Conservation (phyloP, 2,329 filamentous ascomycete genomes). For the Pezicula neosporulosa region DNA sequence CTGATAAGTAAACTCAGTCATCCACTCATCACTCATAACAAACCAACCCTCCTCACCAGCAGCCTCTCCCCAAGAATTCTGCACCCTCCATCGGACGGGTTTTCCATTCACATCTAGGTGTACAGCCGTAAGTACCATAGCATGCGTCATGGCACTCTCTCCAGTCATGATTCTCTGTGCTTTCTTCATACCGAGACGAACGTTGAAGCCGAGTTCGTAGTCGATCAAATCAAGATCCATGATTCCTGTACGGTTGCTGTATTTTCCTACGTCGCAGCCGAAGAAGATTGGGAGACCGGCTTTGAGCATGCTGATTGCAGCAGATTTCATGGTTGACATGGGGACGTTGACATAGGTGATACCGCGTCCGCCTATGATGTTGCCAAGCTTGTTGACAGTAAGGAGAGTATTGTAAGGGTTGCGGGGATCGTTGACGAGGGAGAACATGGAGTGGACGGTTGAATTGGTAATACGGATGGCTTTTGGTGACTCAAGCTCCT, state of each 20-base stretch:
- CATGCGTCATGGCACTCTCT: slow-evolving; percentile 84
- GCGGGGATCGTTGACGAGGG: slow-evolving; percentile 81
- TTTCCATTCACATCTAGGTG: slow-evolving; percentile 67
- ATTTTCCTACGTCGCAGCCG: slow-evolving; percentile 83
- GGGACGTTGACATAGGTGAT: slow-evolving; percentile 83
- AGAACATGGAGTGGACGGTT: slow-evolving; percentile 68
- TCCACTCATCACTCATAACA: slow-evolving; percentile 81
- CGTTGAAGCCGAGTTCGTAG: slow-evolving; percentile 81
- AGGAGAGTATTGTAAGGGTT: slow-evolving; percentile 70
- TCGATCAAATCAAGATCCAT: slow-evolving; percentile 78
- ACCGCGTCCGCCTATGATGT: slow-evolving; percentile 71
- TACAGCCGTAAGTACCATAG: slow-evolving; percentile 87
- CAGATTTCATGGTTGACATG: slow-evolving; percentile 67
- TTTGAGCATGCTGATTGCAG: slow-evolving; percentile 74
- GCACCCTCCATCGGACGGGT: slow-evolving; percentile 76
- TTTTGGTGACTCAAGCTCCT: slow-evolving; percentile 59
- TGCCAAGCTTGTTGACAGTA: slow-evolving; percentile 76
- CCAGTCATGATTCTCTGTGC: slow-evolving; percentile 69
- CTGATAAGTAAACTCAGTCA: slow-evolving; percentile 82
- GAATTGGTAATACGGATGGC: slow-evolving; percentile 54
- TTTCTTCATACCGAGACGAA: slow-evolving; percentile 71
- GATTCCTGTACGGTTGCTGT: slow-evolving; percentile 67
- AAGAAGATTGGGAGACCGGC: slow-evolving; percentile 83
- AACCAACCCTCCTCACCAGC: slow-evolving; percentile 80
- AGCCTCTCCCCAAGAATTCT: slow-evolving; percentile 77